Evolutionary conservation across 768 basidiomycete species (phyloP), one percentile per base, ranked within the genome.

Genomic region (Lactarius hatsudake): DNA sequence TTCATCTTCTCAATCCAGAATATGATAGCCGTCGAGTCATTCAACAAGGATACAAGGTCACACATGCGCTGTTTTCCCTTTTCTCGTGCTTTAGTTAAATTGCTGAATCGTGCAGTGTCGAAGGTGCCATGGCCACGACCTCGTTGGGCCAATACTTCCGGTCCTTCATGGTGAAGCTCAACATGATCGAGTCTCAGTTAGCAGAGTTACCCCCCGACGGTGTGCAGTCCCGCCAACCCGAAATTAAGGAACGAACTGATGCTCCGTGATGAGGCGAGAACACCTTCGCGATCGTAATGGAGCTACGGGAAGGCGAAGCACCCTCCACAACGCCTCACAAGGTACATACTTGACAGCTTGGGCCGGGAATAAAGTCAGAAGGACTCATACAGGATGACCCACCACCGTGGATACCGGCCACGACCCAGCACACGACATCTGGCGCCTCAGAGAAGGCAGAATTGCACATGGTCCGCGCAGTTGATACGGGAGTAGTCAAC

Each of bases 1-100:
- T 97, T 91, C 76, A 84, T 96, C 23, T 94, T 97, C 75, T 87
- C 93, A 28, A 75, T 96, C n/a, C 87, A 89, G 67, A 90, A 84
- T 75, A 88, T 96, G 86, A 84, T 93, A 34, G 75, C 87, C 62
- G 83, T 91, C 34, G 89, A 90, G 69, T 71, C 81, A 0, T 89
- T 84, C 77, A 83, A 90, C 74, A 90, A 87, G 73, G 87, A 91
- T 69, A 83, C 84, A 23, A 84, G 85, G 91, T 90, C 64, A 74
- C 65, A 28, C 36, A n/a, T 68, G 32, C 40, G n/a, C 20, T 40
- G 30, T 42, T 38, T 63, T 12, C 58, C 38, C 38, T 32, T 42
- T 65, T 56, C 56, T 63, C 45, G 60, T 56, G 20, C 15, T 56
- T 13, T 53, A 57, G 40, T 38, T n/a, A 43, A 42, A 28, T 40